Base-by-base conservation (phyloP, 306 rosid genomes). In the Oemleria cerasiformis region DNA sequence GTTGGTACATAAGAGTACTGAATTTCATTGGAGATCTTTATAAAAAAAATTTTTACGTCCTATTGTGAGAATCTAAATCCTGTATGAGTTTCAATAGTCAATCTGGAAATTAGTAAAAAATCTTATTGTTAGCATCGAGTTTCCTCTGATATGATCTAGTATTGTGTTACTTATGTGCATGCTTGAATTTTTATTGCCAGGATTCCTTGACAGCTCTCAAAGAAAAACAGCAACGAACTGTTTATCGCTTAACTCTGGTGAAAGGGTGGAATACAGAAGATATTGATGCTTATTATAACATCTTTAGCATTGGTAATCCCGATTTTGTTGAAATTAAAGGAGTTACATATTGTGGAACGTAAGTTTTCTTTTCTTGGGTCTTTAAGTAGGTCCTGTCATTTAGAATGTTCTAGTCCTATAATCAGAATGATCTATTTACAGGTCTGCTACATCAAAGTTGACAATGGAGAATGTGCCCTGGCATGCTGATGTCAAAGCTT, bases 401-500 rank as follows among this genome's bases (percentile, higher is more conserved):
- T 45, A 41, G 45, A 56, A 50, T 49, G 36, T 62, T 74, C 10
- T 58, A 65, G 66, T 69, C 75, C 65, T 73, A 73, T 73, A 84
- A 76, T 51, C 14, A 66, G 30, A 48, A 42, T 71, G 72, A 64
- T 71, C 56, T 75, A 47, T 81, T 48, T 45, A 43, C 90, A 94
- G 99, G 75, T 84, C 97, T 21, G 86, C 88, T 74, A 89, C 97
- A 44, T 94, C 99, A 78, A 94, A 94, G 81, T 73, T 94, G 84
- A 94, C 97, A 9, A 94, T 94, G 99, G 97, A 94, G 83, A 94
- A 94, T 83, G 99, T 94, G 75, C 99, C 99, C 16, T 94, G 97
- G 97, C 99, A 94, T 74, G 5, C 99, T n/a, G 99, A 94, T 61
- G 99, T 94, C 48, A 87, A 88, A 80, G 79, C 90, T 23, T 94